phyloP scores from a whole-genome alignment of 192 early-diverging fungal species.

The Phycomyces blakesleeanus region DNA sequence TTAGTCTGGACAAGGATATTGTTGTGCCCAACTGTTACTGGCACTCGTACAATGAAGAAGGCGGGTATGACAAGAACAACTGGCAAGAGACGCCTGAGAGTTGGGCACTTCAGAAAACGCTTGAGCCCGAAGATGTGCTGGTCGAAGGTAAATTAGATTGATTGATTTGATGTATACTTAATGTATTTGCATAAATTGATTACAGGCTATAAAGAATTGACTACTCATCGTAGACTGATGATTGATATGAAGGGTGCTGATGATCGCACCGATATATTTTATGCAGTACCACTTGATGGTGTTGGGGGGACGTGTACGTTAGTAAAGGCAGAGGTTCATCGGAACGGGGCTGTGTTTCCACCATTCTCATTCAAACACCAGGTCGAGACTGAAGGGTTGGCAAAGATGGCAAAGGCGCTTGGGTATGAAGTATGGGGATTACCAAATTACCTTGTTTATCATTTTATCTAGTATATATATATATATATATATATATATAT shows the following conservation, averaged over 20 bases:
- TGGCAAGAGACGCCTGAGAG: constrained; percentile 64
- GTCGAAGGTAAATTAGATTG: constrained; percentile 41
- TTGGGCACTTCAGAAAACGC: constrained; percentile 34
- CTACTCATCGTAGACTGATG: constrained; percentile 42
- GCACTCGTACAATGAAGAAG: constrained; percentile 46
- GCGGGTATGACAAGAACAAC: constrained; percentile 64
- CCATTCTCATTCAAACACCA: constrained; percentile 58
- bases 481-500: too few species aligned
- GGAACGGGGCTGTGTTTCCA: constrained; percentile 62
- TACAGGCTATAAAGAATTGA: constrained; percentile 40
- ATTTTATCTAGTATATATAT: constrained; percentile 40
- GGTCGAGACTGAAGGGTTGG: constrained; percentile 72
- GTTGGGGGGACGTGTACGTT: constrained; percentile 67
- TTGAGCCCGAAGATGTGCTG: constrained; percentile 37
- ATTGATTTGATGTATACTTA: background rate
- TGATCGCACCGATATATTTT: constrained; percentile 27
- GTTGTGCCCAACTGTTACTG: constrained; percentile 56
- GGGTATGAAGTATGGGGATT: constrained; percentile 62
- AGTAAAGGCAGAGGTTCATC: constrained; percentile 62
- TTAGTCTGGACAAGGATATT: constrained; percentile 61
- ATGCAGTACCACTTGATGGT: constrained; percentile 54
- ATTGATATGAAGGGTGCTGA: constrained; percentile 35
- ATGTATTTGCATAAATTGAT: constrained; percentile 2
- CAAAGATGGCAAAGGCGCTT: constrained; percentile 62
- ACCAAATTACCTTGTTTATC: constrained; percentile 60